Evolutionary conservation across 2,329 filamentous ascomycete genomes (phyloP), one percentile per base, ranked within the genome.

Genomic region (Rhynchosporium agropyri): DNA sequence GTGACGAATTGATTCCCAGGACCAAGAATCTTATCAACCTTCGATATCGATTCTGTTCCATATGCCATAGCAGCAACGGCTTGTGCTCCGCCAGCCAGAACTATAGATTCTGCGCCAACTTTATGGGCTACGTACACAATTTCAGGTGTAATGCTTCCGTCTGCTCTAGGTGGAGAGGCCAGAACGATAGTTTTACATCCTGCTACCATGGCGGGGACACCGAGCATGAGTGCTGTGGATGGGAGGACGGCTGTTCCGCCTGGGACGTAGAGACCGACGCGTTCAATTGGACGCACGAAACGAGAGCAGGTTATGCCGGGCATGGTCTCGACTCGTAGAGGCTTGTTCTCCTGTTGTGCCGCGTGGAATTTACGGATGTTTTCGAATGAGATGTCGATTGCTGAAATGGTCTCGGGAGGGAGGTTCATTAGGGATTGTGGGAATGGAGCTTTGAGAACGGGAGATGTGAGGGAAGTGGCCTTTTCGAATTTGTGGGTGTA

Each of bases 401-500:
- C 94, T 72, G 91, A 83, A 69, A 90, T 91, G 0, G 92, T 97
- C 76, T 97, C 93, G 1, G 85, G 82, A 0, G 90, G 79, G 15
- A 99, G 82, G 66, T 92, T 82, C 95, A 99, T 98, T 50, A 98
- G 81, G 63, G 88, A 85, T 68, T 88, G 78, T 0, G 92, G 88
- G 80, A 97, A 99, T 0, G 95, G 95, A 0, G 95, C 94, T 72
- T 87, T 89, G 67, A 99, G 81, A 13, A 99, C 92, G 0, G 94
- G 92, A 0, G 92, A 94, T 13, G 86, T 95, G 64, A 99, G 81
- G 2, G 91, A 94, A 0, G 91, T 96, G 0, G 94, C 95, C 79
- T 94, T 97, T 75, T 99, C 95, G 70, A 99, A 99, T 77, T 96
- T 97, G 83, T 97, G 93, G 0, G 95, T 98, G 77, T 97, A 98